Evolutionary conservation across 805 yeast species (phyloP).

Genomic region (Teunomyces gatunensis): DNA sequence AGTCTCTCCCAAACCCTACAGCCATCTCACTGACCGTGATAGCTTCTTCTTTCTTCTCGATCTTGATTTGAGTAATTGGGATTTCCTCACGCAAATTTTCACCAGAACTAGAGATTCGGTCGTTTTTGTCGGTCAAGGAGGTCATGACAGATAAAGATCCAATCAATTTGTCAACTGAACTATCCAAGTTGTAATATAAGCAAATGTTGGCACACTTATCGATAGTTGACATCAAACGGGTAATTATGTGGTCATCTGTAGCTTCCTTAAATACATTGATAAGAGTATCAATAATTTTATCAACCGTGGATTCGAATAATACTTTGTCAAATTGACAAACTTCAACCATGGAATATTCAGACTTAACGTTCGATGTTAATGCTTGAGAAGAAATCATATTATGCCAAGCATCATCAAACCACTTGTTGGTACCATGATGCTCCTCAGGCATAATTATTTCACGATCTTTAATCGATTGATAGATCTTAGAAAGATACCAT

Average conservation of each 20-base stretch:
- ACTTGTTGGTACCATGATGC: slow-evolving; percentile 86
- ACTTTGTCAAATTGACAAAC: slow-evolving; percentile 64
- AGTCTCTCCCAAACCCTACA: slow-evolving; percentile 82
- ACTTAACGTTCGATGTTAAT: slow-evolving; percentile 20
- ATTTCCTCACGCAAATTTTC: slow-evolving; percentile 28
- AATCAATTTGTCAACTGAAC: slow-evolving; percentile 64
- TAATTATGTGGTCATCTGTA: slow-evolving; percentile 82
- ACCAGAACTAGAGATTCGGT: slow-evolving; percentile 1
- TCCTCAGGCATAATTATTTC: slow-evolving; percentile 98
- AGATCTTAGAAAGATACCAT: slow-evolving; percentile 82
- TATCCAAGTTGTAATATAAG: slow-evolving; percentile 53
- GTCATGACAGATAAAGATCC: slow-evolving; percentile 66
- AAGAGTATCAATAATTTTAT: slow-evolving; percentile 66
- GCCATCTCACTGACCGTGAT: slow-evolving; percentile 80
- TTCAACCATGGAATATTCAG: slow-evolving; percentile 21
- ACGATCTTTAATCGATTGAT: slow-evolving; percentile 71
- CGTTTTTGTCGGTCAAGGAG: slow-evolving; percentile 41
- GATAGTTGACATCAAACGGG: slow-evolving; percentile 81
- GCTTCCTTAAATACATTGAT: slow-evolving; percentile 83
- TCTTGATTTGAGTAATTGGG: slow-evolving; percentile 34
- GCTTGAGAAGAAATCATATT: slow-evolving; percentile 55
- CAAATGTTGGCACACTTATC: slow-evolving; percentile 85
- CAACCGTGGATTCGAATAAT: slow-evolving; percentile 63
- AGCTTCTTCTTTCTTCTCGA: slow-evolving; percentile 53
- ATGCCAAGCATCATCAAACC: slow-evolving; percentile 88